Conservation (phyloP, 2,329 filamentous ascomycete genomes). For the Paecilomyces sp. region DNA sequence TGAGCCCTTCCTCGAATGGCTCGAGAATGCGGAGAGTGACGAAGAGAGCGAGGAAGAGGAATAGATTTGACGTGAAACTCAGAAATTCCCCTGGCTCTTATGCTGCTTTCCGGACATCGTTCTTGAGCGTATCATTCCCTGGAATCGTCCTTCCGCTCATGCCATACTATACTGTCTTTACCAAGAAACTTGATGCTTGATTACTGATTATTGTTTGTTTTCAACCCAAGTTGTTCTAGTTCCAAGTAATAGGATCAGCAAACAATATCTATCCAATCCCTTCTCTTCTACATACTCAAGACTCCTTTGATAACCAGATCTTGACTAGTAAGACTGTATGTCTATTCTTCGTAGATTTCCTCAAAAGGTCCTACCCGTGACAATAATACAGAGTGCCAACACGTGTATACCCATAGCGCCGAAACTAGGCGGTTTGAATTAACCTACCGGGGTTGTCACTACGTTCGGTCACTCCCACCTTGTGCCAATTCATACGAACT, state of each 20-base stretch:
- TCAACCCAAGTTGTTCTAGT: not conserved
- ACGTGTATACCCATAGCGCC: too few species aligned
- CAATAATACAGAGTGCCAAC: too few species aligned
- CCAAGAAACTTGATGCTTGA: not conserved
- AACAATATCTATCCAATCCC: not conserved
- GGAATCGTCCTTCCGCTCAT: not conserved
- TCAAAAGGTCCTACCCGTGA: too few species aligned
- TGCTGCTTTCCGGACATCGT: not conserved
- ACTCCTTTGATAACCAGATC: not conserved
- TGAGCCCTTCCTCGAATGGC: slow-evolving; percentile 90
- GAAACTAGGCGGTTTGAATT: too few species aligned
- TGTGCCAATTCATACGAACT: too few species aligned
- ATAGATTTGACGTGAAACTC: slow-evolving; percentile 16
- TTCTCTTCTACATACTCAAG: not conserved
- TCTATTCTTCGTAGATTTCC: too few species aligned
- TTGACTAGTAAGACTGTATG: not conserved
- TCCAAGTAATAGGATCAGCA: not conserved
- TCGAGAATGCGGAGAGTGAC: slow-evolving; percentile 73
- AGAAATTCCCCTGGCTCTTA: not conserved
- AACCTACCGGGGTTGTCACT: too few species aligned
- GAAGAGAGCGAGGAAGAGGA: slow-evolving; percentile 61
- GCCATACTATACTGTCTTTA: not conserved
- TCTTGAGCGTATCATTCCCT: not conserved
- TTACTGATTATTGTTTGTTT: not conserved
- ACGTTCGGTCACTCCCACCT: too few species aligned